Conservation (phyloP, 1,139 yeast species). For the Kodamaea ohmeri region DNA sequence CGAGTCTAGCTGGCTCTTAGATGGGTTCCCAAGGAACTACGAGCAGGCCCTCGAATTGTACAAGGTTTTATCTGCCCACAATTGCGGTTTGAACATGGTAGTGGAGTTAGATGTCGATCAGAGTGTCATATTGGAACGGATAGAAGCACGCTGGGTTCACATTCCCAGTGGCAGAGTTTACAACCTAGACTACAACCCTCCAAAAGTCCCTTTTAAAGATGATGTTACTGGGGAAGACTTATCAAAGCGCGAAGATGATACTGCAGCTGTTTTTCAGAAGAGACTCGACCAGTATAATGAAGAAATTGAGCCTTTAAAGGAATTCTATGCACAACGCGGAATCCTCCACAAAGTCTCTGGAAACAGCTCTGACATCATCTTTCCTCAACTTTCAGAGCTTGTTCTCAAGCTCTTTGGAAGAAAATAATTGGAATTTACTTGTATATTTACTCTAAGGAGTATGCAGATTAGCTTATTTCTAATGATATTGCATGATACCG, state of each 20-base stretch:
- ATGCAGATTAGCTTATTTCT: no score
- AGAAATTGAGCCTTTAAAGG: conserved; percentile 61
- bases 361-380: conserved; percentile 78
- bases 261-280: conserved; percentile 60
- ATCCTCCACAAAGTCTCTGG: conserved; percentile 63
- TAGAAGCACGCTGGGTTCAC: conserved; percentile 85
- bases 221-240: conserved; percentile 88
- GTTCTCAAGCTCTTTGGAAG: conserved; percentile 19
- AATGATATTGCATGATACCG: not conserved
- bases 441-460: no score
- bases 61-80: conserved; percentile 34
- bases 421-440: not conserved
- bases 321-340: conserved; percentile 54
- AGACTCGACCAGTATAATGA: conserved; percentile 63
- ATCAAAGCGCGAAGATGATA: conserved; percentile 78
- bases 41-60: conserved; percentile 67
- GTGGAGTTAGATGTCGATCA: conserved; percentile 85
- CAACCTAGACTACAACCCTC: conserved; percentile 85
- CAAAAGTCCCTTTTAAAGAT: conserved; percentile 74
- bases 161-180: conserved; percentile 81
- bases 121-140: conserved; percentile 70
- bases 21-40: conserved; percentile 86
- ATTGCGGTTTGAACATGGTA: conserved; percentile 61
- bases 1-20: conserved; percentile 66
- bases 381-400: conserved; percentile 58